These are phyloP conservation scores for Saccharomyces hybrid DNA, from an alignment of 1,139 yeast genomes.

Conservation along the genomic window DNA sequence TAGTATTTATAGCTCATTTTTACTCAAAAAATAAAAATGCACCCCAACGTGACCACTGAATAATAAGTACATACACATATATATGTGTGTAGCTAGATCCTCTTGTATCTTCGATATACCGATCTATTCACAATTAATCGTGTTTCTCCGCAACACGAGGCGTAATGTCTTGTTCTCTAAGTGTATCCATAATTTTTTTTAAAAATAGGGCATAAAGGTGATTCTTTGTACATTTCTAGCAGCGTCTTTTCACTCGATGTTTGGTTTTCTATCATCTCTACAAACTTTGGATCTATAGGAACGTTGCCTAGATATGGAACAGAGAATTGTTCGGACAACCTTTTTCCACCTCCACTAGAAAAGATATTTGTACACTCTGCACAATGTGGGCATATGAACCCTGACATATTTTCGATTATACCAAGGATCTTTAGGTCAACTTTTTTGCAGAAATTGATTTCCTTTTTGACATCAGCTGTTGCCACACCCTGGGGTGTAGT, in stretches of 20 bases:
- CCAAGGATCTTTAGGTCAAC: conserved; percentile 79
- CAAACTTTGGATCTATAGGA: conserved; percentile 90
- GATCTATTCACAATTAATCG: background rate
- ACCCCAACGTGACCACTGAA: too few species aligned
- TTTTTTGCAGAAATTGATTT: conserved; percentile 83
- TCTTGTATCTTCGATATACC: background rate
- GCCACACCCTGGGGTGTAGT: conserved; percentile 96
- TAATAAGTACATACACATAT: background rate
- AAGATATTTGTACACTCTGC: conserved; percentile 87
- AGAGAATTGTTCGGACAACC: conserved; percentile 51
- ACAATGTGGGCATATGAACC: conserved; percentile 92
- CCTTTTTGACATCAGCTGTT: conserved; percentile 87
- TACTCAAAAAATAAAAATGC: too few species aligned
- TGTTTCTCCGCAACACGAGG: background rate
- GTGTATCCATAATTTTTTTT: conserved; percentile 40
- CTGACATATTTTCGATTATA: conserved; percentile 92
- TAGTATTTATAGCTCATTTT: too few species aligned
- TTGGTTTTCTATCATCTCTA: conserved; percentile 63
- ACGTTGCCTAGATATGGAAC: conserved; percentile 74
- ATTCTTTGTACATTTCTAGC: conserved; percentile 35
- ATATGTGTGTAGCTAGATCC: background rate
- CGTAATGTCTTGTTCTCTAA: conserved; percentile 31
- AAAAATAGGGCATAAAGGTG: conserved; percentile 44
- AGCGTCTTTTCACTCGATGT: conserved; percentile 19
- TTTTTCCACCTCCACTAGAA: conserved; percentile 87